phyloP scores from a whole-genome alignment of 257 asterid species.

The Ballota nigra region DNA sequence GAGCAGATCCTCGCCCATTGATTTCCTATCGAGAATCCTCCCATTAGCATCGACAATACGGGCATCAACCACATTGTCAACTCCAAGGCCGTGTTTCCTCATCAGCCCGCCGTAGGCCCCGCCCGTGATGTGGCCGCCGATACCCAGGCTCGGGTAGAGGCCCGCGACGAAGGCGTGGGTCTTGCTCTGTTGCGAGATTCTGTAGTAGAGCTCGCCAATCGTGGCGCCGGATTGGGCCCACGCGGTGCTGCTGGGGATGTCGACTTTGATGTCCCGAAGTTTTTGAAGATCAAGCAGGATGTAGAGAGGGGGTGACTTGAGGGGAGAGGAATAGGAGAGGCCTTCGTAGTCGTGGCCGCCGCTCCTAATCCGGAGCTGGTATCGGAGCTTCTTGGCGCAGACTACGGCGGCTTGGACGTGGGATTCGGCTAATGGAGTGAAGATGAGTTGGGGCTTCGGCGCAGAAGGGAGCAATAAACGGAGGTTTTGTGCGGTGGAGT shows the following conservation, averaged over 20 bases:
- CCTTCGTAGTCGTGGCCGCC: conserved; percentile 28
- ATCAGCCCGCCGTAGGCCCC: conserved; percentile 24
- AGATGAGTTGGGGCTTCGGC: conserved; percentile 22
- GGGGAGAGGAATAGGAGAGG: conserved; percentile 11
- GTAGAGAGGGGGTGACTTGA: conserved; percentile 2
- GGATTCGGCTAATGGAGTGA: conserved; percentile 11
- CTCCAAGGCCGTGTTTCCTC: conserved; percentile 25
- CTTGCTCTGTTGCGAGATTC: conserved; percentile 12
- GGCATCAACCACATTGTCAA: conserved; percentile 19
- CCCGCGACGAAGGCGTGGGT: conserved; percentile 19
- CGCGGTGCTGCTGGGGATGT: conserved; percentile 9
- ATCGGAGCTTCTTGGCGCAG: conserved; percentile 14
- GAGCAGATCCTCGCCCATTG: conserved; percentile 25
- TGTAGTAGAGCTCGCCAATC: conserved; percentile 24
- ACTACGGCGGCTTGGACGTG: conserved; percentile 23
- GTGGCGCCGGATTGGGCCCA: conserved; percentile 30
- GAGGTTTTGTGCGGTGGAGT: conserved; percentile 22
- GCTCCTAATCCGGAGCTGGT: conserved; percentile 13
- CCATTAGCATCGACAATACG: conserved; percentile 13
- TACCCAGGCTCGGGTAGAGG: conserved; percentile 24
- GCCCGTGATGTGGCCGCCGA: conserved; percentile 24
- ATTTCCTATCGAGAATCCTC: conserved; percentile 7
- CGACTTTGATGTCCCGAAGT: conserved; percentile 7
- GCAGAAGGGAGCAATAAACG: conserved; percentile 14
- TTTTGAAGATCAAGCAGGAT: conserved; percentile 4